A percentile compares a stretch with the other conserved stretches of the same genome.
These are phyloP conservation scores for Schizochytrium sp. DNA, from an alignment of 108 stramenopile genomes.

Conservation along the genomic window DNA sequence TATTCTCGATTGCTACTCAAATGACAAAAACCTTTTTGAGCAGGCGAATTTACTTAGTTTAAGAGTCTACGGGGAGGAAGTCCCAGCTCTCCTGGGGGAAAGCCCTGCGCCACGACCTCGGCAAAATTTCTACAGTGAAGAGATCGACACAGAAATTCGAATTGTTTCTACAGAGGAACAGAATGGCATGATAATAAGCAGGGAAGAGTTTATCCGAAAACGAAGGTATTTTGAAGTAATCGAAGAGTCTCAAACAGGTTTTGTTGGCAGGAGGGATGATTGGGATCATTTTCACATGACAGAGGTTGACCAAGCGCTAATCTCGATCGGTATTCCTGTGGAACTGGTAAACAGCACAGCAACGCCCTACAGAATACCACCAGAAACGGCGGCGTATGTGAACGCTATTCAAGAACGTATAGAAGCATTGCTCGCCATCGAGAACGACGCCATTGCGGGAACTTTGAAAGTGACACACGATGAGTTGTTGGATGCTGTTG, in stretches of 20 bases:
- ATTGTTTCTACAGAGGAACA: not conserved
- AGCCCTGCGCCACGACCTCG: not conserved
- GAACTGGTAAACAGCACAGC: constrained; percentile 4
- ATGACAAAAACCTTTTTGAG: not conserved
- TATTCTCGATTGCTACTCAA: not conserved
- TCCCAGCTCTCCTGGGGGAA: not conserved
- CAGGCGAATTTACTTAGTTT: constrained; percentile 33
- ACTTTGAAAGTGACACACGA: not conserved
- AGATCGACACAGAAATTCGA: not conserved
- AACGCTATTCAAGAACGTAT: not conserved
- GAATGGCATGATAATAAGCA: not conserved
- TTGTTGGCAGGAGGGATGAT: not conserved
- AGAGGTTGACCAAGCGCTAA: constrained; percentile 23
- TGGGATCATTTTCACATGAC: constrained; percentile 36
- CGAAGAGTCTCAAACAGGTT: not conserved
- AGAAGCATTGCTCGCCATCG: not conserved
- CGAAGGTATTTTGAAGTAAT: not conserved
- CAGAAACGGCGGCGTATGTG: not conserved
- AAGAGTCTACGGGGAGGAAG: not conserved
- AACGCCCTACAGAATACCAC: not conserved
- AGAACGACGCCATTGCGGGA: not conserved
- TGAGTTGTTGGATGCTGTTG: constrained; percentile 1
- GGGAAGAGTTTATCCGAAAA: not conserved
- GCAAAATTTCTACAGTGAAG: not conserved
- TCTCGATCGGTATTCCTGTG: constrained; percentile 6